These are phyloP conservation scores for Agrocybe pediades DNA, from an alignment of 768 basidiomycete genomes.

Conservation along the genomic window DNA sequence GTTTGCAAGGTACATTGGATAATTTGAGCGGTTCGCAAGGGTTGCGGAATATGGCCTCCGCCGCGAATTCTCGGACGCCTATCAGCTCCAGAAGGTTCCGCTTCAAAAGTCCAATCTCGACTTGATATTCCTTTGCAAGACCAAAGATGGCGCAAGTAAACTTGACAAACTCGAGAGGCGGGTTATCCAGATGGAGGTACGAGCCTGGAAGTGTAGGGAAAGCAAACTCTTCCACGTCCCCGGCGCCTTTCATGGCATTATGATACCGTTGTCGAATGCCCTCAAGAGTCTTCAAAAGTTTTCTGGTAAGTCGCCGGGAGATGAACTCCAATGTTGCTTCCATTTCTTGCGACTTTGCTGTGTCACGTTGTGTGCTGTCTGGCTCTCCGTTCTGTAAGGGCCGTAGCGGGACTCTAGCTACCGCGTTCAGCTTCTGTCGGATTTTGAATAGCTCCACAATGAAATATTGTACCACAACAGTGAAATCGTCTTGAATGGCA, in stretches of 20 bases:
- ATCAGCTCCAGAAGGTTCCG: slow-evolving; percentile 89
- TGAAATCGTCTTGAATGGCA: slow-evolving; percentile 79
- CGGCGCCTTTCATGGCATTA: slow-evolving; percentile 58
- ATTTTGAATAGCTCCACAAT: slow-evolving; percentile 83
- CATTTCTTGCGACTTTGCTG: slow-evolving; percentile 66
- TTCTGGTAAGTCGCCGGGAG: slow-evolving; percentile 76
- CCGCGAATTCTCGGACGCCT: slow-evolving; percentile 83
- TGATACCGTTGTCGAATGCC: slow-evolving; percentile 61
- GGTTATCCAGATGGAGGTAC: slow-evolving; percentile 75
- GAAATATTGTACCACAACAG: slow-evolving; percentile 73
- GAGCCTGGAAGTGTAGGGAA: slow-evolving; percentile 92
- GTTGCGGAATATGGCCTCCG: slow-evolving; percentile 85
- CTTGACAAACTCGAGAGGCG: slow-evolving; percentile 88
- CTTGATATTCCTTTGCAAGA: slow-evolving; percentile 76
- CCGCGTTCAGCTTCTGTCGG: slow-evolving; percentile 61
- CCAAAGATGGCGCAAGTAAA: slow-evolving; percentile 79
- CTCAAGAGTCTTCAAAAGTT: slow-evolving; percentile 70
- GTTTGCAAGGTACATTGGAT: slow-evolving; percentile 83
- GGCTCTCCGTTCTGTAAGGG: slow-evolving; percentile 63
- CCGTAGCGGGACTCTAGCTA: slow-evolving; percentile 69
- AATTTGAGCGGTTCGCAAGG: slow-evolving; percentile 89
- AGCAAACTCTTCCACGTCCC: slow-evolving; percentile 54
- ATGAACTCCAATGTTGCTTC: slow-evolving; percentile 78
- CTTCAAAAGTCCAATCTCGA: slow-evolving; percentile 88
- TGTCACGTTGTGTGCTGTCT: slow-evolving; percentile 67